Evolutionary conservation across 768 basidiomycete species (phyloP).

Genomic region (Termitomyces heimii): DNA sequence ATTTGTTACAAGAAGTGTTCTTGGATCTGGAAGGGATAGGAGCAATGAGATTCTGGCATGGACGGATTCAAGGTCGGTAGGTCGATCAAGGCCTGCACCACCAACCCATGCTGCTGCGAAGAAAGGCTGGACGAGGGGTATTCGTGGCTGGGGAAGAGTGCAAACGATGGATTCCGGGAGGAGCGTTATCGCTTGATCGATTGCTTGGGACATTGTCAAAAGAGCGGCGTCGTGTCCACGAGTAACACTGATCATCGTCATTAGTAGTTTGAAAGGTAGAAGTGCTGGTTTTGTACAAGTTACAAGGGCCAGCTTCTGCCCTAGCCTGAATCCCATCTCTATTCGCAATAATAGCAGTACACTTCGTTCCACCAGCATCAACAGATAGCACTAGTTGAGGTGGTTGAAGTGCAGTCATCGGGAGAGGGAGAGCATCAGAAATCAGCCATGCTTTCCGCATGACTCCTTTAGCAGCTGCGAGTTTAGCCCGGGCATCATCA

Average conservation of each 20-base stretch:
- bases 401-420: background rate
- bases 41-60: conserved; percentile 10
- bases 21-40: conserved; percentile 13
- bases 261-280: background rate
- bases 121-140: conserved; percentile 1
- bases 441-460: conserved; percentile 15
- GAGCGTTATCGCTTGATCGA: conserved; percentile 8
- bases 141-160: background rate
- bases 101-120: conserved; percentile 21
- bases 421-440: background rate
- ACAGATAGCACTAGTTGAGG: conserved; percentile 16
- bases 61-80: conserved; percentile 14
- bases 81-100: conserved; percentile 20
- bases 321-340: conserved; percentile 14
- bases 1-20: conserved; percentile 16
- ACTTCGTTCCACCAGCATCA: conserved; percentile 23
- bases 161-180: conserved; percentile 1
- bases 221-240: conserved; percentile 20
- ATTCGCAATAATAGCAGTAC: conserved; percentile 17
- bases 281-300: conserved; percentile 14
- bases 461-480: conserved; percentile 15
- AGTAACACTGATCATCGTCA: conserved; percentile 13
- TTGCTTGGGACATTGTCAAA: conserved; percentile 11
- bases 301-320: conserved; percentile 21
- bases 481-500: conserved; percentile 11